These are phyloP conservation scores for Quaeritorhiza haematococci DNA, from an alignment of 371 early-diverging fungal genomes.

Conservation along the genomic window DNA sequence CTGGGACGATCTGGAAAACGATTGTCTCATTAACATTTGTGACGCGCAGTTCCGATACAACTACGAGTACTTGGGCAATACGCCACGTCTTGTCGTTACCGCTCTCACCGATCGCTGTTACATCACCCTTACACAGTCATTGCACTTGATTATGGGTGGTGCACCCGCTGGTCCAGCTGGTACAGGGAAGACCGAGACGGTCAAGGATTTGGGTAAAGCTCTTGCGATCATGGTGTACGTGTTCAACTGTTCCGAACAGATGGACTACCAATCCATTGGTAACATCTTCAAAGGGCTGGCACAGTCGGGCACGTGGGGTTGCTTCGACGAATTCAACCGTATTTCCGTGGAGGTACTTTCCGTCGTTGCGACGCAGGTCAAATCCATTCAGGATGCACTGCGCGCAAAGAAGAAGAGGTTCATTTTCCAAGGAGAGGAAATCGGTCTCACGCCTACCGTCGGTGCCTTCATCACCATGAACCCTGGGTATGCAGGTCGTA, in stretches of 20 bases:
- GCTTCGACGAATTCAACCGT: conserved; percentile 71
- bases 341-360: conserved; percentile 60
- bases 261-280: conserved; percentile 60
- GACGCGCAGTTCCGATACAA: conserved; percentile 57
- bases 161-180: conserved; percentile 64
- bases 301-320: conserved; percentile 60
- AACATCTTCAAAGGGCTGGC: conserved; percentile 63
- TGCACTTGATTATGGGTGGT: conserved; percentile 61
- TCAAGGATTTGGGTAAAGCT: conserved; percentile 61
- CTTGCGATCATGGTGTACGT: conserved; percentile 61
- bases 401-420: conserved; percentile 57
- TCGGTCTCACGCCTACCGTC: conserved; percentile 46
- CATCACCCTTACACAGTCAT: conserved; percentile 57
- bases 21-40: conserved; percentile 61
- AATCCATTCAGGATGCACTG: conserved; percentile 57
- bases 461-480: conserved; percentile 65
- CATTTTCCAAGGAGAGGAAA: conserved; percentile 63
- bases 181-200: conserved; percentile 51
- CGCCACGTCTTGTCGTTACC: conserved; percentile 59
- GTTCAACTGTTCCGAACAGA: conserved; percentile 65
- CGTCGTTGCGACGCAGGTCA: conserved; percentile 61
- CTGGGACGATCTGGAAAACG: conserved; percentile 54
- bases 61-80: conserved; percentile 62
- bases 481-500: conserved; percentile 62
- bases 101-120: conserved; percentile 63